These are phyloP conservation scores for Chaetomium tenue DNA, from an alignment of 495 filamentous ascomycete genomes.

Conservation along the genomic window DNA sequence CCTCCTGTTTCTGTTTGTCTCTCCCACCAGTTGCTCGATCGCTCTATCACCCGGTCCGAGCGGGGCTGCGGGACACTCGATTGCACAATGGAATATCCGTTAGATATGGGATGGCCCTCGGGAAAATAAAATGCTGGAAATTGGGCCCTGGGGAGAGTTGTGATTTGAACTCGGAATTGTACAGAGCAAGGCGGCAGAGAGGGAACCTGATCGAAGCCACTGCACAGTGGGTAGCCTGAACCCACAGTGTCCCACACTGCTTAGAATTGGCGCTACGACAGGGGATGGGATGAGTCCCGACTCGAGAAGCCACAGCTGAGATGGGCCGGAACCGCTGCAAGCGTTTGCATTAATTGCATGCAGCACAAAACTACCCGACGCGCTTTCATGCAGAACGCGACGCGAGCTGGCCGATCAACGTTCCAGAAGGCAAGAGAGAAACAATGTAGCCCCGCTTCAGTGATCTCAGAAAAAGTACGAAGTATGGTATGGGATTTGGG, in stretches of 20 bases:
- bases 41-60: conserved; percentile 2
- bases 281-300: neutral
- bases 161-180: conserved; percentile 15
- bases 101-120: neutral
- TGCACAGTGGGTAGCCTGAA: conserved; percentile 10
- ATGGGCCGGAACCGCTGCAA: conserved; percentile 1
- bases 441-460: neutral
- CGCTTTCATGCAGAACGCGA: conserved; percentile 21
- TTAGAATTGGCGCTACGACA: conserved; percentile 17
- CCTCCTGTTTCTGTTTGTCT: neutral
- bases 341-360: conserved; percentile 20
- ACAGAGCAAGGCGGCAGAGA: conserved; percentile 5
- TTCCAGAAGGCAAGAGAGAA: neutral
- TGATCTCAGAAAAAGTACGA: neutral
- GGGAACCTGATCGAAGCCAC: conserved; percentile 24
- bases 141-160: neutral
- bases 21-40: conserved; percentile 3
- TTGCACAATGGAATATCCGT: neutral
- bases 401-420: conserved; percentile 10
- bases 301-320: conserved; percentile 16
- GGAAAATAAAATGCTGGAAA: conserved; percentile 11
- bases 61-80: conserved; percentile 8
- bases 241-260: conserved; percentile 16
- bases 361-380: conserved; percentile 22
- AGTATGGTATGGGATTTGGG: neutral